A percentile compares a stretch with the other conserved stretches of the same genome.
phyloP scores from a whole-genome alignment of 352 stramenopile species.

The Nothophytophthora sp. region DNA sequence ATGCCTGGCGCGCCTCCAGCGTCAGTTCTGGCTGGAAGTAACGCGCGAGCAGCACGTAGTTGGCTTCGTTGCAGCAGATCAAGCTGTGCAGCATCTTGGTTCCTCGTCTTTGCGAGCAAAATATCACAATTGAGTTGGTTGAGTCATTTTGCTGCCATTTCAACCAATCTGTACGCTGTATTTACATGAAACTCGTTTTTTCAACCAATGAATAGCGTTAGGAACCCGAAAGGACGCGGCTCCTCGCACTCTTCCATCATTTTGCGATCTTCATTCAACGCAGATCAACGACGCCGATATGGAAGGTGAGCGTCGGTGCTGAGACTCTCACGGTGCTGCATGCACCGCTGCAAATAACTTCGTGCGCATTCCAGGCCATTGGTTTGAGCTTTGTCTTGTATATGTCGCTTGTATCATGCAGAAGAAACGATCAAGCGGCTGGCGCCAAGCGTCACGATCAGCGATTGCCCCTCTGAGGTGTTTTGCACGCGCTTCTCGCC shows the following conservation, averaged over 20 bases:
- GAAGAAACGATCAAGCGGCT: constrained; percentile 66
- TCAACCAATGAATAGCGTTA: constrained; percentile 11
- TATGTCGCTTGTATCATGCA: constrained; percentile 3
- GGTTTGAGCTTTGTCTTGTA: not conserved
- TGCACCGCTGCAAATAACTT: constrained; percentile 4
- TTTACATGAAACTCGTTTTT: constrained; percentile 6
- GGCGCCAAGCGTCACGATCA: constrained; percentile 82
- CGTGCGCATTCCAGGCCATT: not conserved
- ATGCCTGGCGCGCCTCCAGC: constrained; percentile 43
- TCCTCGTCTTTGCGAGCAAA: not conserved
- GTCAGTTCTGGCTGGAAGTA: constrained; percentile 61
- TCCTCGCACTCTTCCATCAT: constrained; percentile 12
- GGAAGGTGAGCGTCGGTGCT: constrained; percentile 35
- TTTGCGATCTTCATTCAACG: constrained; percentile 41
- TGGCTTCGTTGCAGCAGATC: constrained; percentile 64
- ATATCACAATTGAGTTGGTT: too few species aligned
- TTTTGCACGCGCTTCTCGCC: constrained; percentile 89
- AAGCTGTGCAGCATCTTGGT: constrained; percentile 66
- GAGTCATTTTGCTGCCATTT: not conserved
- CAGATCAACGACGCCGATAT: constrained; percentile 20
- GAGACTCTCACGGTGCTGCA: constrained; percentile 37
- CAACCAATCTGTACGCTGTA: too few species aligned
- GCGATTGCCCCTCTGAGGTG: constrained; percentile 86
- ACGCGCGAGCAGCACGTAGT: constrained; percentile 62
- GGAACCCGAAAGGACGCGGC: constrained; percentile 14